These are phyloP conservation scores for Syncephalastrum monosporum DNA, from an alignment of 371 early-diverging fungal species.

Conservation along the genomic window DNA sequence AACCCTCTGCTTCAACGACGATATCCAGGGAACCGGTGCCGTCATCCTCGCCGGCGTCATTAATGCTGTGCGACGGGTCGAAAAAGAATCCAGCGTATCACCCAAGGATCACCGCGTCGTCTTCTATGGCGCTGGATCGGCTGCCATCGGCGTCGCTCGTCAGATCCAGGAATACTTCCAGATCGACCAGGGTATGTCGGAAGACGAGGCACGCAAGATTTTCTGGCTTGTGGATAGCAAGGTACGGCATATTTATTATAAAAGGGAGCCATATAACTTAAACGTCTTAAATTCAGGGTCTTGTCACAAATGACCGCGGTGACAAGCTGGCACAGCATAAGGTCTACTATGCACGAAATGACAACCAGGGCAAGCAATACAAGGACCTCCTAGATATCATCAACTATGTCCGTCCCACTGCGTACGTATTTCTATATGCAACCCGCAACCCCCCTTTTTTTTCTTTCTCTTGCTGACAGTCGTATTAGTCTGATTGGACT, in stretches of 20 bases:
- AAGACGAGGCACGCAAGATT: constrained; percentile 70
- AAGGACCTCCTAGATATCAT: constrained; percentile 67
- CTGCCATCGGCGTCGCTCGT: constrained; percentile 88
- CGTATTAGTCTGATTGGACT: constrained; percentile 73
- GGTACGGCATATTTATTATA: constrained; percentile 10
- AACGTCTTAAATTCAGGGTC: constrained; percentile 35
- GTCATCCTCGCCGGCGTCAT: constrained; percentile 91
- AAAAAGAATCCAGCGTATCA: constrained; percentile 48
- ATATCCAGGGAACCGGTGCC: constrained; percentile 80
- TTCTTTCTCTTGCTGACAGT: background rate
- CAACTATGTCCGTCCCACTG: constrained; percentile 73
- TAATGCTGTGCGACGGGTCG: constrained; percentile 73
- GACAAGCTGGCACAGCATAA: constrained; percentile 85
- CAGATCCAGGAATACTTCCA: constrained; percentile 81
- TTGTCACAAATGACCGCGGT: constrained; percentile 83
- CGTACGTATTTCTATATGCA: constrained; percentile 22
- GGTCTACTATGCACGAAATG: constrained; percentile 74
- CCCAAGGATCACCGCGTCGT: constrained; percentile 79
- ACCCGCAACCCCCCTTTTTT: too few relatives aligned
- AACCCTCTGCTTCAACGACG: constrained; percentile 76
- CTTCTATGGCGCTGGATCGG: constrained; percentile 88
- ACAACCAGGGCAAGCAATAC: constrained; percentile 75
- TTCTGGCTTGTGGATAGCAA: constrained; percentile 91
- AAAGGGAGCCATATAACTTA: background rate
- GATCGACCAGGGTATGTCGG: constrained; percentile 60